Conservation (phyloP, 176 grass and related monocot genomes). For the Elaeis guineensis region DNA sequence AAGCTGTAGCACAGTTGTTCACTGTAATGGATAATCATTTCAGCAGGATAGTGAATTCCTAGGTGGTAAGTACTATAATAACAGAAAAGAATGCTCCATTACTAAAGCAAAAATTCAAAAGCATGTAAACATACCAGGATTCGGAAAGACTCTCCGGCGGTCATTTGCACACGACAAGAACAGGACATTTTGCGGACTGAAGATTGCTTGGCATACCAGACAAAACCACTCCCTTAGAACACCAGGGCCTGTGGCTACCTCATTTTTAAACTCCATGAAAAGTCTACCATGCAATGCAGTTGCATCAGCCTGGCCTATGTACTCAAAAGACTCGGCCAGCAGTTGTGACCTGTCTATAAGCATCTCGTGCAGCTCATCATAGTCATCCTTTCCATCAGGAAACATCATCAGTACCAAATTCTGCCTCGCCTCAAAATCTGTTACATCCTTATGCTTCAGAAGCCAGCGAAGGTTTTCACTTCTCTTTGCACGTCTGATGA, state of each 20-base stretch:
- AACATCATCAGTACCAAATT: constrained; percentile 95
- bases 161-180: constrained; percentile 81
- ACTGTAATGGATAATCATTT: too few species aligned
- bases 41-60: too few species aligned
- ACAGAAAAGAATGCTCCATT: not conserved
- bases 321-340: constrained; percentile 82
- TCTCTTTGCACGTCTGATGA: constrained; percentile 58
- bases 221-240: constrained; percentile 98
- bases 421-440: constrained; percentile 69
- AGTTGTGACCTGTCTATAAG: constrained; percentile 74
- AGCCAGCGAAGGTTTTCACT: constrained; percentile 66
- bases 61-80: too few species aligned
- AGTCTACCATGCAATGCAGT: constrained; percentile 59
- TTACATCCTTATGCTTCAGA: constrained; percentile 69
- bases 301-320: constrained; percentile 51
- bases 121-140: constrained; percentile 51
- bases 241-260: constrained; percentile 95
- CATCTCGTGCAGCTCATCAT: constrained; percentile 92
- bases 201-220: constrained; percentile 78
- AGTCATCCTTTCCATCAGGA: constrained; percentile 64
- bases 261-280: constrained; percentile 99
- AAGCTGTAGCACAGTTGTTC: too few species aligned
- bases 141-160: constrained; percentile 78
- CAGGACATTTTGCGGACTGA: constrained; percentile 84
- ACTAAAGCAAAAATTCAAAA: not conserved